phyloP scores from a whole-genome alignment of 2,329 filamentous ascomycete genomes.

The Monilinia aucupariae region DNA sequence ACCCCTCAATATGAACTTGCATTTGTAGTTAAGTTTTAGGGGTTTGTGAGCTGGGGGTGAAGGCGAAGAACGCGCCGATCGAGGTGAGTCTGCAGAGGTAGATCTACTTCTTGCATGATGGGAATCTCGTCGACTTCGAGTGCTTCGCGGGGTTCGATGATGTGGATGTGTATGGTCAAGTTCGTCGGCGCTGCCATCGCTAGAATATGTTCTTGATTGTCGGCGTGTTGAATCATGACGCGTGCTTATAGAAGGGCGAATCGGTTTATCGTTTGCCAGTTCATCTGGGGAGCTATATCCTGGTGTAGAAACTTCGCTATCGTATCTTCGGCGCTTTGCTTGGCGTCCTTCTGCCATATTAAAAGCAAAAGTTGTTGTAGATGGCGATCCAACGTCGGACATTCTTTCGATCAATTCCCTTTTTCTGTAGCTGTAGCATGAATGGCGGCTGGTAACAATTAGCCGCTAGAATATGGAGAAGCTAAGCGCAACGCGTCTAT shows the following conservation, averaged over 20 bases:
- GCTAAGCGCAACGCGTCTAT: background rate
- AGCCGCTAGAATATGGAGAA: background rate
- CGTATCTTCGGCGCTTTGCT: conserved; percentile 32
- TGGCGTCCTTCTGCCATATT: conserved; percentile 22
- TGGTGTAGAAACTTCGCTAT: conserved; percentile 39
- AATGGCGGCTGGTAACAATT: background rate
- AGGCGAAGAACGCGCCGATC: conserved; percentile 28
- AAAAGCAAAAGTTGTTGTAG: conserved; percentile 18
- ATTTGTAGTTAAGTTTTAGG: conserved; percentile 39
- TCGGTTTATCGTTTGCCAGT: conserved; percentile 32
- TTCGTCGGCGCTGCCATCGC: conserved; percentile 31
- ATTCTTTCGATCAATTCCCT: conserved; percentile 18
- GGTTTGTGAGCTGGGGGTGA: conserved; percentile 27
- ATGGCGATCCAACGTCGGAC: conserved; percentile 28
- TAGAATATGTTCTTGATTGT: conserved; percentile 26
- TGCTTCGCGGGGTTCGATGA: conserved; percentile 13
- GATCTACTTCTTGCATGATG: conserved; percentile 24
- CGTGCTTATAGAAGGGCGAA: conserved; percentile 32
- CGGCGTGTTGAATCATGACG: conserved; percentile 25
- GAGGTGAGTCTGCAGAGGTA: conserved; percentile 24
- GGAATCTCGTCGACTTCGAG: conserved; percentile 9
- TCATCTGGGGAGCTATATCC: conserved; percentile 46
- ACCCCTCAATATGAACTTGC: conserved; percentile 66
- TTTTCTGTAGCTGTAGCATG: conserved; percentile 5
- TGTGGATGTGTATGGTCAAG: conserved; percentile 29